A percentile compares a stretch with the other conserved stretches of the same genome.
Conservation (phyloP, 192 early-diverging fungal genomes). For the Linnemannia schmuckeri region DNA sequence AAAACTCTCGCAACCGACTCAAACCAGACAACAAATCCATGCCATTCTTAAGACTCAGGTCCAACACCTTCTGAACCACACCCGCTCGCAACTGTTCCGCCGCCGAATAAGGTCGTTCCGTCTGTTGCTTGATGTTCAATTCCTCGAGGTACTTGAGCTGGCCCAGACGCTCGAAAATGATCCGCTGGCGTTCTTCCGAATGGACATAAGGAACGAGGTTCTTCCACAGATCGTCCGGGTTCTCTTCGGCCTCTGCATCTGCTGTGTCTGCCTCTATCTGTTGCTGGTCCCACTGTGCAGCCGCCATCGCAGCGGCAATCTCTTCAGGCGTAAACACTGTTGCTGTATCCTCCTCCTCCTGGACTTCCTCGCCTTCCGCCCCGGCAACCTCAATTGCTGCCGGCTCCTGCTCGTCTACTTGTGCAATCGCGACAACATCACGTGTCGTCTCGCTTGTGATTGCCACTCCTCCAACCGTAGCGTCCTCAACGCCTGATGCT, state of each 20-base stretch:
- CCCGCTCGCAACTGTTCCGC: background rate
- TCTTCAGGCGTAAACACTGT: background rate
- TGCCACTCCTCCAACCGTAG: no score
- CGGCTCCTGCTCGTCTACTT: background rate
- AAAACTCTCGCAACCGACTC: background rate
- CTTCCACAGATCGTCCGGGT: background rate
- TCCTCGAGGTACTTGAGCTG: slow-evolving; percentile 5
- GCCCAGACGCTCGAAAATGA: background rate
- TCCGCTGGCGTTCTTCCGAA: background rate
- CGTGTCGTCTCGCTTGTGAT: background rate
- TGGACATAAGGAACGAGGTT: background rate
- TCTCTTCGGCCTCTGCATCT: background rate
- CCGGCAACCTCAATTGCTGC: background rate
- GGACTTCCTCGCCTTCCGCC: background rate
- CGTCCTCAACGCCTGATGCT: background rate
- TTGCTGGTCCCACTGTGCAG: background rate
- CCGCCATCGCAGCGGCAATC: background rate
- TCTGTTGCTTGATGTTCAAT: background rate
- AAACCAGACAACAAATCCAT: background rate
- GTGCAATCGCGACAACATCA: background rate
- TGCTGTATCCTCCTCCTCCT: background rate
- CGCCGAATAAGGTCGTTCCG: background rate
- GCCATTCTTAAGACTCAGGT: background rate
- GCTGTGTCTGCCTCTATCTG: background rate
- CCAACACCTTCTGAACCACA: background rate